Base-by-base conservation (phyloP, 768 basidiomycete species). In the Mycena indigotica region DNA sequence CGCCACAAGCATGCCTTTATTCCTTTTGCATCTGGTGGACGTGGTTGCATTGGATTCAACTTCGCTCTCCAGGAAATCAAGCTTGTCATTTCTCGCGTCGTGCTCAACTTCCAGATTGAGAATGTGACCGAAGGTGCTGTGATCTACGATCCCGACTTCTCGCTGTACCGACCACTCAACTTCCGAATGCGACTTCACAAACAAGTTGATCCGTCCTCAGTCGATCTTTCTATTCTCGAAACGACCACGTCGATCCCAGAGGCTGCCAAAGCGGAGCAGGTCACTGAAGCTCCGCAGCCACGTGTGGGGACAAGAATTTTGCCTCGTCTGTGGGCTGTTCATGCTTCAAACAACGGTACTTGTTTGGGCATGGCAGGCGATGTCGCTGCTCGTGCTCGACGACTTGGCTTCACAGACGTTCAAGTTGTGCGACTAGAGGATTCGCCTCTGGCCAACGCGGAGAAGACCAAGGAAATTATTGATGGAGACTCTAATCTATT, bases 71-170 rank as follows among this genome's bases (percentile, higher is more conserved):
- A 62, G 28, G 60, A 61, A 25, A 50, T 60, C 29, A 61, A 61
- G 44, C 53, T 62, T 16, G 29, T 62, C 21, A 40, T 62, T 1
- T 41, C 53, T 0, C 52, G 56, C 29, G 49, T 62, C 6, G 60
- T 62, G 1, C n/a, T 62, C 13, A 62, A 62, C 35, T 62, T 62
- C 44, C 56, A 51, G 35, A 52, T 62, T 23, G 53, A 57, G 39
- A 62, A 62, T 28, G 46, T 35, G 10, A 62, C 60, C 0, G 60
- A 62, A 10, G 60, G 60, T 44, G 48, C 60, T 0, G 60, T 62
- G 15, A 62, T 62, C 25, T 62, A 62, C 50, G 60, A 62, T 38
- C 60, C 60, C 5, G 56, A 62, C 5, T 62, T 61, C 49, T 19
- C 48, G 0, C 55, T 61, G 25, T 61, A 30, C 38, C 55, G 56